phyloP scores from a whole-genome alignment of 805 yeast genomes.

The Vanderwaltozyma polyspora region DNA sequence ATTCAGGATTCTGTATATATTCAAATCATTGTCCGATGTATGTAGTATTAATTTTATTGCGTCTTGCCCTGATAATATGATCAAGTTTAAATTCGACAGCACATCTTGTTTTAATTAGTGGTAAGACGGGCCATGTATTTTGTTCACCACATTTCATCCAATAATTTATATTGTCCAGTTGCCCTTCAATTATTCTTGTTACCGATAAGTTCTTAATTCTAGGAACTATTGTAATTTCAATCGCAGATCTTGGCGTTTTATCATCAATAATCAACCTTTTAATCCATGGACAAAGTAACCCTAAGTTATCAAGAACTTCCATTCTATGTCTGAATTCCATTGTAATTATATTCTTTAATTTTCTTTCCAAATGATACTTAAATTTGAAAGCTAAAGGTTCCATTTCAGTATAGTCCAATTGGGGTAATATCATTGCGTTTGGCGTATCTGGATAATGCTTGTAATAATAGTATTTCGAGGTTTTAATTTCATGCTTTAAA shows the following conservation, averaged over 20 bases:
- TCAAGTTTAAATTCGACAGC: constrained; percentile 83
- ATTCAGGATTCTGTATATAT: no score
- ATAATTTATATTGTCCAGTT: constrained; percentile 68
- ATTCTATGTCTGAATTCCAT: constrained; percentile 80
- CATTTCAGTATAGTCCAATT: constrained; percentile 25
- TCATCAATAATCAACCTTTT: constrained; percentile 81
- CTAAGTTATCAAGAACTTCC: constrained; percentile 66
- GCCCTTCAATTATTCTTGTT: constrained; percentile 68
- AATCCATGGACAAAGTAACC: constrained; percentile 56
- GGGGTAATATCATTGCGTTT: constrained; percentile 17
- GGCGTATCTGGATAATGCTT: constrained; percentile 30
- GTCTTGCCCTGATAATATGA: constrained; percentile 41
- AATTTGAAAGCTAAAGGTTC: constrained; percentile 28
- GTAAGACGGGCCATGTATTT: constrained; percentile 86
- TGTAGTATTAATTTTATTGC: constrained; percentile 7
- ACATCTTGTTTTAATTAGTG: constrained; percentile 77
- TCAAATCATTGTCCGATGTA: no score
- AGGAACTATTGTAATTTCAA: constrained; percentile 87
- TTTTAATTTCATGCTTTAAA: constrained; percentile 53
- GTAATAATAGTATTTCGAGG: constrained; percentile 28
- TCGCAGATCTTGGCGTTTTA: constrained; percentile 64
- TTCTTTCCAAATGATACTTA: constrained; percentile 28
- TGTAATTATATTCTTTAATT: constrained; percentile 45
- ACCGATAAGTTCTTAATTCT: constrained; percentile 63
- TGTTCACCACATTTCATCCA: constrained; percentile 88